Percentiles rank a stretch among this genome's conserved stretches.
Conservation (phyloP, 257 asterid species). For the Solanum medicagineum region DNA sequence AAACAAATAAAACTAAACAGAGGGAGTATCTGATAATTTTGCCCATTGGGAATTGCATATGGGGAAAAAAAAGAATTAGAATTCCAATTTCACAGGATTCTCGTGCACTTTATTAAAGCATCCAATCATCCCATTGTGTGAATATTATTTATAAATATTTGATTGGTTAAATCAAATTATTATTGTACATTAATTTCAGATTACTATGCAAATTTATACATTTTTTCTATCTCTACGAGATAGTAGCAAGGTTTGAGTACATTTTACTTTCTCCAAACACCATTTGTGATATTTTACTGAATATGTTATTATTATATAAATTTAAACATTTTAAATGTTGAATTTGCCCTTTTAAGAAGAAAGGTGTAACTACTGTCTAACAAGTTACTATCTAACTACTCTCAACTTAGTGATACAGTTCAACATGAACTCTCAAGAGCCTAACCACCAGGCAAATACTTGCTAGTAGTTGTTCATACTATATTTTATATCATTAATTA, state of each 20-base stretch:
- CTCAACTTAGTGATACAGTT: background rate
- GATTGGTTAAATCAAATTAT: no score
- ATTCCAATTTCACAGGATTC: background rate
- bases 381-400: background rate
- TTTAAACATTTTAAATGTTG: background rate
- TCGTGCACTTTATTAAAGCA: background rate
- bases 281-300: no score
- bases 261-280: no score
- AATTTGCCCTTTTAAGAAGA: background rate
- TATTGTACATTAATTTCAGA: no score
- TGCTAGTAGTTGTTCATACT: background rate
- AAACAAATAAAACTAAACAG: no score
- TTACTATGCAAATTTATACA: no score
- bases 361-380: background rate
- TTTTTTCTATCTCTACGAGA: no score
- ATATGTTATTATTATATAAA: no score
- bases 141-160: no score
- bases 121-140: no score
- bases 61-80: background rate
- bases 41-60: background rate
- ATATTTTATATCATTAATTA: background rate
- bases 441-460: background rate
- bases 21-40: background rate
- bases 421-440: background rate
- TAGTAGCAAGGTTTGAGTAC: no score